Evolutionary conservation across 2,329 filamentous ascomycete species (phyloP), one percentile per base, ranked within the genome.

Genomic region (Fusarium robinianum): DNA sequence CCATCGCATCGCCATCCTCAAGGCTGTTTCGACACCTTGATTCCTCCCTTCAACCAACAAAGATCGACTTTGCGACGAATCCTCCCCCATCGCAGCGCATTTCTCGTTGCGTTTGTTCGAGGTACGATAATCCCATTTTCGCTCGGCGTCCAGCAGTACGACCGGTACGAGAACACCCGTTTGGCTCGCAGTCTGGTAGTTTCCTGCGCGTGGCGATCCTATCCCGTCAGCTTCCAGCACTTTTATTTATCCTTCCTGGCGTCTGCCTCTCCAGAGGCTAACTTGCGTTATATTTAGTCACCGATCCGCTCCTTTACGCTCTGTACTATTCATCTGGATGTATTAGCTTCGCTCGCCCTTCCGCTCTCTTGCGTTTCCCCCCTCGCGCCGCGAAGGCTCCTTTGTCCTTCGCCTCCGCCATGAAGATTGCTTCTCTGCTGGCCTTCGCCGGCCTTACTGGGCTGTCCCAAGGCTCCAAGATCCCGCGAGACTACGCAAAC

Each of bases 401-500:
- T 18, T 36, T 27, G 14, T 40, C 40, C 41, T 45, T 41, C 31
- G 10, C 19, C 30, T 37, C 35, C 52, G 48, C 49, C 42, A 82
- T 82, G 79, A 81, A 74, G 69, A 56, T 74, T 51, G 63, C 70
- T 48, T 72, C 78, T 48, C 58, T 81, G 38, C 62, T 86, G 45
- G 72, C 77, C 66, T 71, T 81, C 35, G 66, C 76, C 41, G 72
- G 78, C 67, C 68, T 83, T 33, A 71, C 77, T 48, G 69, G 68
- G 47, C 61, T 77, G 62, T 68, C 75, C 49, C 69, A 74, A 44
- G 73, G 77, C 19, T 66, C 74, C 31, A 67, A 81, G 30, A 72
- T 75, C 35, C 72, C 77, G 51, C 85, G 88, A 58, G 80, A 94
- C 63, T 88, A 95, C 74, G 80, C 87, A 35, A 77, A 80, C 25